A percentile compares a stretch with the other conserved stretches of the same genome.
Conservation (phyloP, 2,329 filamentous ascomycete genomes). For the Fusarium chuoi region DNA sequence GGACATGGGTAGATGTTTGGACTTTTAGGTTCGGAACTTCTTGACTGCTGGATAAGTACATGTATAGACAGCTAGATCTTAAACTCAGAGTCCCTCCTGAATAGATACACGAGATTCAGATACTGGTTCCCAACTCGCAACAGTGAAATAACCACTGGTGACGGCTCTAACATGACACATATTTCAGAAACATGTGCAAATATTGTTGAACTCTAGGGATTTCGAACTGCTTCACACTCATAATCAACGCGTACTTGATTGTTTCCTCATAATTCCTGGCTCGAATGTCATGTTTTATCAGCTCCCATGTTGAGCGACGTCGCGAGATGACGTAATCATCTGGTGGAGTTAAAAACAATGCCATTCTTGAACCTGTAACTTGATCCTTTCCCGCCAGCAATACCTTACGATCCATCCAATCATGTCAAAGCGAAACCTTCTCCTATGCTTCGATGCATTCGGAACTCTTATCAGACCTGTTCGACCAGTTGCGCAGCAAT, state of each 20-base stretch:
- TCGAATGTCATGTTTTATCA: background rate
- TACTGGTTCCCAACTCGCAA: background rate
- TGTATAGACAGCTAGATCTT: background rate
- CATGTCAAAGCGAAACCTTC: conserved; percentile 47
- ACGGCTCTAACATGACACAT: background rate
- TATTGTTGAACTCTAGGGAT: rapidly evolving
- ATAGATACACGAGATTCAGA: background rate
- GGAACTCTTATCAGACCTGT: conserved; percentile 29
- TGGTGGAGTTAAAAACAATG: background rate
- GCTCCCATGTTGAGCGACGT: background rate
- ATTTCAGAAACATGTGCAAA: rapidly evolving
- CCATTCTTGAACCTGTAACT: background rate
- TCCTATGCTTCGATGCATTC: conserved; percentile 37
- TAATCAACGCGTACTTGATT: rapidly evolving
- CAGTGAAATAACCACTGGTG: background rate
- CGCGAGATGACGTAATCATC: conserved; percentile 16
- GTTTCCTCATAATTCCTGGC: rapidly evolving
- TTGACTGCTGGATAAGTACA: background rate
- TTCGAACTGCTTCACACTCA: rapidly evolving
- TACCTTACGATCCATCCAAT: background rate
- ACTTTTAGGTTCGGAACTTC: background rate
- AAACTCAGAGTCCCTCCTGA: background rate
- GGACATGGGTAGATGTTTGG: background rate
- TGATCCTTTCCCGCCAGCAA: background rate
- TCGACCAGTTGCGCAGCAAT: conserved; percentile 25